Percentiles rank a stretch among this genome's conserved stretches.
phyloP scores from a whole-genome alignment of 1,139 yeast genomes.

The Blastobotrys petasosporus region DNA sequence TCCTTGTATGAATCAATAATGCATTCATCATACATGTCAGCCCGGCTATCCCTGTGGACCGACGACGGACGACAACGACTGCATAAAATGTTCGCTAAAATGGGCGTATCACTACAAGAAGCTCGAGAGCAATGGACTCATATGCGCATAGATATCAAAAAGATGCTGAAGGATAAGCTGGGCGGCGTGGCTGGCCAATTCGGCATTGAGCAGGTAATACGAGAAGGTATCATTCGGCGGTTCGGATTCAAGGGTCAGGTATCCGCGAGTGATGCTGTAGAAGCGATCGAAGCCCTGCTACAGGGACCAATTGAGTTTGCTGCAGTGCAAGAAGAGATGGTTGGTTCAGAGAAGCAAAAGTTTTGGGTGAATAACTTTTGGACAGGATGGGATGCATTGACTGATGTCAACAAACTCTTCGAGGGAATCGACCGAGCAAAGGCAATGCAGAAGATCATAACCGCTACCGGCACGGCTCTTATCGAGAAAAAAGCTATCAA shows the following conservation, averaged over 20 bases:
- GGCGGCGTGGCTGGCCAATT: conserved; percentile 64
- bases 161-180: conserved; percentile 64
- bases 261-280: conserved; percentile 92
- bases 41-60: conserved; percentile 82
- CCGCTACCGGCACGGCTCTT: conserved; percentile 81
- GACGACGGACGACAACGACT: conserved; percentile 84
- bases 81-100: conserved; percentile 87
- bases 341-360: conserved; percentile 39
- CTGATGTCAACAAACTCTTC: conserved; percentile 53
- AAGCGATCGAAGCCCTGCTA: conserved; percentile 74
- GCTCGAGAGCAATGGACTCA: conserved; percentile 93
- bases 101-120: conserved; percentile 87
- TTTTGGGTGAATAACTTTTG: conserved; percentile 88
- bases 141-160: conserved; percentile 74
- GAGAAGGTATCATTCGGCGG: conserved; percentile 81
- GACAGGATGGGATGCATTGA: conserved; percentile 92
- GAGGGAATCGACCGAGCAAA: conserved; percentile 80
- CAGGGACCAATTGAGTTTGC: conserved; percentile 38
- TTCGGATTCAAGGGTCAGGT: conserved; percentile 84
- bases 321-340: conserved; percentile 6
- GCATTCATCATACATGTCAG: conserved; percentile 83
- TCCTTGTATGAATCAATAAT: conserved; percentile 85
- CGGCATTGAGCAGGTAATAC: conserved; percentile 75
- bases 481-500: conserved; percentile 77
- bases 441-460: conserved; percentile 73